Evolutionary conservation across 2,329 filamentous ascomycete genomes (phyloP).

Genomic region (Xylaria sp.): DNA sequence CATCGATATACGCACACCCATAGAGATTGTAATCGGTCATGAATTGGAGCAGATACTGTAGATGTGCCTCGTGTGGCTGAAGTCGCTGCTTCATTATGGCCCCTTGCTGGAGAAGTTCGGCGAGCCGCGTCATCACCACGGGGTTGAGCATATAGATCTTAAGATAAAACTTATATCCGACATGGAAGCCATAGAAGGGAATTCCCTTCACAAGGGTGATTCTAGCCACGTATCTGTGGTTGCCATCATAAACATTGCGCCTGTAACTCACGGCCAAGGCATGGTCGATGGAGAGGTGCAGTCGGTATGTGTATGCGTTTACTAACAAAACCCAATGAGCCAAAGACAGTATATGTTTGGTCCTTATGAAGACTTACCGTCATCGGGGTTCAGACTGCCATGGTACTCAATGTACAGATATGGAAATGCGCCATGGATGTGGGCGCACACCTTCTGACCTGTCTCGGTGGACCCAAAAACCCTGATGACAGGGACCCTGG

Average conservation of each 20-base stretch:
- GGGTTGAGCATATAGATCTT: slow-evolving; percentile 97
- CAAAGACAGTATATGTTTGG: slow-evolving; percentile 36
- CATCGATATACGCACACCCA: slow-evolving; percentile 88
- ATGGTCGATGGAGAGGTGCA: slow-evolving; percentile 91
- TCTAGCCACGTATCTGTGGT: slow-evolving; percentile 81
- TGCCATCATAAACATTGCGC: slow-evolving; percentile 75
- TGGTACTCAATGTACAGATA: slow-evolving; percentile 93
- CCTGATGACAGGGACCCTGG: slow-evolving; percentile 85
- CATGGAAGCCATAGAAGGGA: slow-evolving; percentile 95
- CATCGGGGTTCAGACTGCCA: slow-evolving; percentile 72
- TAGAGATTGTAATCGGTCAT: slow-evolving; percentile 99
- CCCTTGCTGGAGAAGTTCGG: slow-evolving; percentile 88
- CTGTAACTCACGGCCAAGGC: slow-evolving; percentile 88
- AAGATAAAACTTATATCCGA: slow-evolving; percentile 89
- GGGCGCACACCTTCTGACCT: slow-evolving; percentile 94
- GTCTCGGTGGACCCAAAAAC: slow-evolving; percentile 94
- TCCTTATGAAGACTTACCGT: slow-evolving; percentile 64
- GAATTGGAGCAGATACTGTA: slow-evolving; percentile 94
- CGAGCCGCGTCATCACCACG: slow-evolving; percentile 83
- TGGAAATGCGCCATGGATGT: slow-evolving; percentile 94
- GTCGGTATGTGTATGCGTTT: slow-evolving; percentile 76
- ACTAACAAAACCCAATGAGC: slow-evolving; percentile 59
- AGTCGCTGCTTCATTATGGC: slow-evolving; percentile 84
- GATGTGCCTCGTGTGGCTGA: slow-evolving; percentile 92
- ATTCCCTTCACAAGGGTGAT: slow-evolving; percentile 92